Percentiles rank a stretch among this genome's conserved stretches.
Evolutionary conservation across 306 rosid genomes (phyloP).

Genomic region (Acacia crassicarpa): DNA sequence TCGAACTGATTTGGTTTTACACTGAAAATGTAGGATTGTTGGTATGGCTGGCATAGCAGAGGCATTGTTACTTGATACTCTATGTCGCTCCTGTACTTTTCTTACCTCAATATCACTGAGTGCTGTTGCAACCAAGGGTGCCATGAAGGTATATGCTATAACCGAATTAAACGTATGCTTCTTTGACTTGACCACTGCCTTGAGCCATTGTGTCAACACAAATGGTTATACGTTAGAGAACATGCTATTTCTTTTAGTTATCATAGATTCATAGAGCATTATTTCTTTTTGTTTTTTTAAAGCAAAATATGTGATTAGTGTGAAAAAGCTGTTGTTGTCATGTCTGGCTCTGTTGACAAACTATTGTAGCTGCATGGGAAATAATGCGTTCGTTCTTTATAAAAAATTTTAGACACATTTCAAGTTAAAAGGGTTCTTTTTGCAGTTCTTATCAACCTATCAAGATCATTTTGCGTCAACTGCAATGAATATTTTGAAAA

Average conservation of each 20-base stretch:
- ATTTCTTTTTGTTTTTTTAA: too few relatives aligned
- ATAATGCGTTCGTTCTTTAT: too few relatives aligned
- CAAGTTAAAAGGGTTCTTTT: too few relatives aligned
- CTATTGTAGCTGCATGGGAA: too few relatives aligned
- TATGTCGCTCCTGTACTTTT: conserved; percentile 90
- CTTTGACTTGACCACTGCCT: conserved; percentile 14
- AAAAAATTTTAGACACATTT: too few relatives aligned
- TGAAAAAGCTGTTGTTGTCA: too few relatives aligned
- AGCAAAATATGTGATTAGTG: too few relatives aligned
- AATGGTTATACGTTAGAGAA: conserved; percentile 1
- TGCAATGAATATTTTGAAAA: too few relatives aligned
- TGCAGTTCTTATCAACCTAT: too few relatives aligned
- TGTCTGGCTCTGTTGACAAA: too few relatives aligned
- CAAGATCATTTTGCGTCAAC: too few relatives aligned
- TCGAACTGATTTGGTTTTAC: neutral
- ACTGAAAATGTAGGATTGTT: conserved; percentile 72
- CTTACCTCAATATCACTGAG: conserved; percentile 88
- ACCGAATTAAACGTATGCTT: conserved; percentile 18
- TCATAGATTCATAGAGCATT: too few relatives aligned
- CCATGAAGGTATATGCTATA: conserved; percentile 79
- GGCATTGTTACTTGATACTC: conserved; percentile 68
- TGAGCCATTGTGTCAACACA: conserved; percentile 6
- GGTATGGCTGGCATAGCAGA: conserved; percentile 89
- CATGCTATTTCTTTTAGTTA: neutral
- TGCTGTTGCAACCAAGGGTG: conserved; percentile 99